Base-by-base conservation (phyloP, 139 green algal species). In the Volvox africanus region DNA sequence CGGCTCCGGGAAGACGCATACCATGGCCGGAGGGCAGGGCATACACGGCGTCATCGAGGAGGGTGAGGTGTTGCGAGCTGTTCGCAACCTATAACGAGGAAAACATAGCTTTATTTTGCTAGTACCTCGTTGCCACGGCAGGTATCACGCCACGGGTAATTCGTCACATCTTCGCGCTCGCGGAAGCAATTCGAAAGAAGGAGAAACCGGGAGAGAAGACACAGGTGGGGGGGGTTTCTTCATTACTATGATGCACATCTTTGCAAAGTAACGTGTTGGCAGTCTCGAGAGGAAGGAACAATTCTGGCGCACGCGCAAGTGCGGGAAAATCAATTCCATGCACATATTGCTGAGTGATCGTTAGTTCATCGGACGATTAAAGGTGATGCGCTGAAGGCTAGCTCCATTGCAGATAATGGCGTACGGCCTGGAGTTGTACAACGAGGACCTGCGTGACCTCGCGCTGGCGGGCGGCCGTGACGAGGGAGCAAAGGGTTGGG, bases 1-100 rank as follows among this genome's bases (percentile, higher is more conserved):
- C 20, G 96, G 96, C 17, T 94, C 91, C 12, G 96, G 96, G 20
- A 97, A 97, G 88, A 97, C 96, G 0, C 94, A 96, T 81, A 97
- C 96, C 0, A 97, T 97, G 96, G 94, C 93, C 18, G 95, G 95
- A 24, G 95, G 95, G 37, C 71, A 90, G 65, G 94, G 94, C 55
- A 95, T 96, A 50, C 88, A 96, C 80, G 94, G 93, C 20, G 88
- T 91, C 0, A 18, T 79, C 21, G 95, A 97, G 67, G 84, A 94
- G 71, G 95, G 95, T 96, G 80, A 86, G 50, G 30, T 22, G 37
- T 69, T 32, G 79, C 19, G 37, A 24, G 21, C 24, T 24, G 65
- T 28, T 73, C 21, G 2, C 65, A 30, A 12, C 16, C 9, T 28
- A 6, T 85, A 85, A 69, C 13, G 33, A 61, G 18, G 44, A 28